These are phyloP conservation scores for Trametes cubensis DNA, from an alignment of 768 basidiomycete genomes.

Conservation along the genomic window DNA sequence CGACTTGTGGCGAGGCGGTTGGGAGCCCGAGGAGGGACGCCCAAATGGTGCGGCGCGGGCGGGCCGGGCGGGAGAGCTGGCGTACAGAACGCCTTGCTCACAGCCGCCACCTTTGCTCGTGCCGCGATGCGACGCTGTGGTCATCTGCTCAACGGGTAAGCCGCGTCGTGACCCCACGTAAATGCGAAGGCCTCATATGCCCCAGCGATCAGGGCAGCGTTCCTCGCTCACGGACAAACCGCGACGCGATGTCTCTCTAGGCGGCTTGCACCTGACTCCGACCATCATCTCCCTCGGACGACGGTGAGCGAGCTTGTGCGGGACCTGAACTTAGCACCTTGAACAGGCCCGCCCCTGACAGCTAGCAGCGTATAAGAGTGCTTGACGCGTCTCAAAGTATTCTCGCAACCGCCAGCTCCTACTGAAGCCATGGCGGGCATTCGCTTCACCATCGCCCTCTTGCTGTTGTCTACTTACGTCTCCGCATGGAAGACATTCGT, in stretches of 20 bases:
- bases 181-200: neutral
- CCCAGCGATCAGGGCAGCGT: neutral
- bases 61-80: neutral
- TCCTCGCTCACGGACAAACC: neutral
- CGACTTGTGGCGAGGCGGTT: neutral
- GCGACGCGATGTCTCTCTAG: neutral
- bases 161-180: neutral
- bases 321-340: neutral
- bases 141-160: neutral
- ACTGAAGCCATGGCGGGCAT: neutral
- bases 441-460: neutral
- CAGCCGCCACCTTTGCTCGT: neutral
- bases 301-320: neutral
- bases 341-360: neutral
- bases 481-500: constrained; percentile 51
- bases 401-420: too few species aligned
- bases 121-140: neutral
- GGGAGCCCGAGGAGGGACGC: too few species aligned
- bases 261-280: neutral
- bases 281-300: neutral
- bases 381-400: neutral
- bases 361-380: neutral
- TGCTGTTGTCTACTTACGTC: constrained; percentile 19
- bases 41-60: neutral
- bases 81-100: neutral